A percentile compares a stretch with the other conserved stretches of the same genome.
Conservation (phyloP, 441 rosid genomes). For the Isatis lusitanica region DNA sequence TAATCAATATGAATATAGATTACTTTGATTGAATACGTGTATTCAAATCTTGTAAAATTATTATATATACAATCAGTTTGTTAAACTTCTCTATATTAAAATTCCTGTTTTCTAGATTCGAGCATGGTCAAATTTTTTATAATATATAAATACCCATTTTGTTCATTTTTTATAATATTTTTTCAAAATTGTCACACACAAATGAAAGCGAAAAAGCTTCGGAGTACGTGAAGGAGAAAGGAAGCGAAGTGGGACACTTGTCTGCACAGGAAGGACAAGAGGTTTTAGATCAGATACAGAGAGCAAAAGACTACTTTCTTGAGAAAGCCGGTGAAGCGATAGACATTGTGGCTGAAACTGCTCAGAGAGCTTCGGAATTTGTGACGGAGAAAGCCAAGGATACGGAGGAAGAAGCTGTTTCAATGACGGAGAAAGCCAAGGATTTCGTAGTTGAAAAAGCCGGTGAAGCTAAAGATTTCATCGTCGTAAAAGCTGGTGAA, state of each 20-base stretch:
- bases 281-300: constrained; percentile 21
- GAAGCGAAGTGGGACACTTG: constrained; percentile 14
- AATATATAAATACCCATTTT: not conserved
- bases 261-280: constrained; percentile 28
- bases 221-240: constrained; percentile 26
- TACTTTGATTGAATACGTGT: not conserved
- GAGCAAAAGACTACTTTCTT: constrained; percentile 24
- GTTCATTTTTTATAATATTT: not conserved
- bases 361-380: constrained; percentile 27
- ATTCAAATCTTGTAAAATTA: too few relatives aligned
- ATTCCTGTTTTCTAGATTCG: not conserved
- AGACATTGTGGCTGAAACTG: constrained; percentile 26
- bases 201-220: constrained; percentile 29
- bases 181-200: not conserved
- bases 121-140: not conserved
- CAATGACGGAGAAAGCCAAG: constrained; percentile 21
- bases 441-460: not conserved
- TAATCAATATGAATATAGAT: not conserved
- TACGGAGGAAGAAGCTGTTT: constrained; percentile 13
- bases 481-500: constrained; percentile 22
- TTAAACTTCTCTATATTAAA: not conserved
- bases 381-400: constrained; percentile 28
- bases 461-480: constrained; percentile 13
- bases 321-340: constrained; percentile 33
- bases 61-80: not conserved